These are phyloP conservation scores for Erodium trifolium DNA, from an alignment of 441 rosid genomes.

Conservation along the genomic window DNA sequence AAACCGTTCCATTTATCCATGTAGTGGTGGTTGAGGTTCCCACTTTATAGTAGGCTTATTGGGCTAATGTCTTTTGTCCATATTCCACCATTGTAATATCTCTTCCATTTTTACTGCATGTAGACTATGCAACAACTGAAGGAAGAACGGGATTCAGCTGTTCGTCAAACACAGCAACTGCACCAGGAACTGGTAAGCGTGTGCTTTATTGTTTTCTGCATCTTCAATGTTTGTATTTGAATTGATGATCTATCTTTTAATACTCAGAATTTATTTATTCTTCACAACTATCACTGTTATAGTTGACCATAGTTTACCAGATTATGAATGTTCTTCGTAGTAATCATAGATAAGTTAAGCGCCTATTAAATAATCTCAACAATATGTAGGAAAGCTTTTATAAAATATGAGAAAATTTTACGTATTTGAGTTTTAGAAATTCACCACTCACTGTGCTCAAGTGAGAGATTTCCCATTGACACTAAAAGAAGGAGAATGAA, in stretches of 20 bases:
- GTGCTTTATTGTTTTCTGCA: no score
- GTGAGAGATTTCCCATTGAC: background rate
- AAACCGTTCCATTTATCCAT: background rate
- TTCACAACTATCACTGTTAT: background rate
- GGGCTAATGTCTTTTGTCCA: background rate
- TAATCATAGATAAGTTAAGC: background rate
- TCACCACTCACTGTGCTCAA: background rate
- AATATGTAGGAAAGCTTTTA: background rate
- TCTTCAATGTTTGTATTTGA: background rate
- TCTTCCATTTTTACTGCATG: background rate
- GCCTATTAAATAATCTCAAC: background rate
- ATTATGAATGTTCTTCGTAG: background rate
- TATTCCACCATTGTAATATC: background rate
- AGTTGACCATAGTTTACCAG: background rate
- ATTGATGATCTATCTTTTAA: background rate
- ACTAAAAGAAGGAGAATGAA: background rate
- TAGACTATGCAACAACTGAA: constrained; percentile 59
- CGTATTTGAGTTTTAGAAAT: background rate
- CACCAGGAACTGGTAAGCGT: constrained; percentile 66
- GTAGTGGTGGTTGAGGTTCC: background rate
- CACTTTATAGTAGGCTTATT: background rate
- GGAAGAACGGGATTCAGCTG: constrained; percentile 75
- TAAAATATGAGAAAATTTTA: background rate
- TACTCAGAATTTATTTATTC: background rate
- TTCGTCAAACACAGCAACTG: constrained; percentile 61